A percentile compares a stretch with the other conserved stretches of the same genome.
Conservation (phyloP, 208 protist species). For the Wallacemonas collosoma region DNA sequence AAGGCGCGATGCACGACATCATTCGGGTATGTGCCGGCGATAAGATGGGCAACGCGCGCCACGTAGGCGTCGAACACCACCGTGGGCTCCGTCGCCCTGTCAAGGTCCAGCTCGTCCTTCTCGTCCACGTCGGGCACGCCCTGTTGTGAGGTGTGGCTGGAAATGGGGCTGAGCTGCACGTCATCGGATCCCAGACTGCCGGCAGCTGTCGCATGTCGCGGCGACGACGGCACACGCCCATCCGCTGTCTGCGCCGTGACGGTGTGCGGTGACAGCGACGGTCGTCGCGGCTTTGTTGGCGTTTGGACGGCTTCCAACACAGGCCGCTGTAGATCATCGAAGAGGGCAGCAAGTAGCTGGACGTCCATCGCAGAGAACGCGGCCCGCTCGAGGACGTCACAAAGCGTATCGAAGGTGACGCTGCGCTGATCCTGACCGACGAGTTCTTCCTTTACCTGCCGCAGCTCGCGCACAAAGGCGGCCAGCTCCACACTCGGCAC, state of each 20-base stretch:
- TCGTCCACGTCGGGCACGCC: neutral
- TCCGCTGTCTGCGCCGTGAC: neutral
- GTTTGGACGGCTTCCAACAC: neutral
- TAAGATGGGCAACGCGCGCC: conserved; percentile 69
- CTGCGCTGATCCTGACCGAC: conserved; percentile 32
- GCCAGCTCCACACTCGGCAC: conserved; percentile 22
- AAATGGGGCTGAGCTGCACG: neutral
- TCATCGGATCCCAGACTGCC: neutral
- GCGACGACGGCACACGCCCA: neutral
- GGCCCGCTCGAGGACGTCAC: conserved; percentile 59
- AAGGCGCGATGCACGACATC: conserved; percentile 70
- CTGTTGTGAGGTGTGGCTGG: neutral
- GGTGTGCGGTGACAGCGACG: neutral
- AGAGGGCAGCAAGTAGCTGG: conserved; percentile 58
- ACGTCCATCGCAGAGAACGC: conserved; percentile 55
- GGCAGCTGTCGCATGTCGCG: too few relatives aligned
- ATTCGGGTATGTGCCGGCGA: conserved; percentile 68
- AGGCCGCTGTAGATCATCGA: conserved; percentile 61
- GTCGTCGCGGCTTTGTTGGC: neutral
- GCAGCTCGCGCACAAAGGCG: conserved; percentile 69
- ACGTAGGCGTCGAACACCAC: conserved; percentile 77
- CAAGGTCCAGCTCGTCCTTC: neutral
- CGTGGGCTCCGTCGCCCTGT: conserved; percentile 21
- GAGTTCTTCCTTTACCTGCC: conserved; percentile 54
- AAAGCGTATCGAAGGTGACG: conserved; percentile 59